These are phyloP conservation scores for Ilex aquifolium DNA, from an alignment of 257 asterid genomes.

Conservation along the genomic window DNA sequence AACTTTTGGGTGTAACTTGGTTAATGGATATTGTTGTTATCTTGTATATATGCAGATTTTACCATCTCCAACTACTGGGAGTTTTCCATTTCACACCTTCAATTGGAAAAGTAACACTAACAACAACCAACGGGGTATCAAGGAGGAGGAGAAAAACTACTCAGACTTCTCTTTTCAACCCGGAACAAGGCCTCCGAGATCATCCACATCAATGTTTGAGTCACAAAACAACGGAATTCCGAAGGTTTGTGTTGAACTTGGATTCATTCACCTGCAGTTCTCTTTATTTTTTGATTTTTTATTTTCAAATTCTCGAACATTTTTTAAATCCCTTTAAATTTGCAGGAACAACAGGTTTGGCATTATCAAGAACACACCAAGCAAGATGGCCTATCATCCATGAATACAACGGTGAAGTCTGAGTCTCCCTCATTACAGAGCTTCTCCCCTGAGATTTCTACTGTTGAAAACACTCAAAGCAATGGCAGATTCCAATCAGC, in stretches of 20 bases:
- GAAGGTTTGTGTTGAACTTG: conserved; percentile 11
- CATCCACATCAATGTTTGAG: background rate
- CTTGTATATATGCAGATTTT: conserved; percentile 44
- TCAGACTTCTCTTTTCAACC: conserved; percentile 65
- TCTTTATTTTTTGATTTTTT: background rate
- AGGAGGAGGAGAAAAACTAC: conserved; percentile 36
- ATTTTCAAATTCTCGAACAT: background rate
- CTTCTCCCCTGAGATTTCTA: conserved; percentile 36
- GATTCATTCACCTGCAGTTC: background rate
- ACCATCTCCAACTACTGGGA: conserved; percentile 90
- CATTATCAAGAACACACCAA: conserved; percentile 27
- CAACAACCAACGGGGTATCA: conserved; percentile 20
- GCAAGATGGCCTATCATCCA: conserved; percentile 24
- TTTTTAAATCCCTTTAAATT: background rate
- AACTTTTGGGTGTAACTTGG: background rate
- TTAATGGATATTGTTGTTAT: background rate
- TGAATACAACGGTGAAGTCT: conserved; percentile 17
- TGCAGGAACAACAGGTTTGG: conserved; percentile 48
- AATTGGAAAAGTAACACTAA: conserved; percentile 42
- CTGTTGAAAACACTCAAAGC: conserved; percentile 27
- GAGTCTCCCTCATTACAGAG: conserved; percentile 28
- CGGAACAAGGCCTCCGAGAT: conserved; percentile 1
- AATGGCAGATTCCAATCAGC: conserved; percentile 12
- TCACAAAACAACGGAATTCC: conserved; percentile 23
- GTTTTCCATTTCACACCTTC: conserved; percentile 42